Percentiles rank a stretch among this genome's conserved stretches.
Conservation (phyloP, 257 asterid genomes). For the Pogostemon cablin region DNA sequence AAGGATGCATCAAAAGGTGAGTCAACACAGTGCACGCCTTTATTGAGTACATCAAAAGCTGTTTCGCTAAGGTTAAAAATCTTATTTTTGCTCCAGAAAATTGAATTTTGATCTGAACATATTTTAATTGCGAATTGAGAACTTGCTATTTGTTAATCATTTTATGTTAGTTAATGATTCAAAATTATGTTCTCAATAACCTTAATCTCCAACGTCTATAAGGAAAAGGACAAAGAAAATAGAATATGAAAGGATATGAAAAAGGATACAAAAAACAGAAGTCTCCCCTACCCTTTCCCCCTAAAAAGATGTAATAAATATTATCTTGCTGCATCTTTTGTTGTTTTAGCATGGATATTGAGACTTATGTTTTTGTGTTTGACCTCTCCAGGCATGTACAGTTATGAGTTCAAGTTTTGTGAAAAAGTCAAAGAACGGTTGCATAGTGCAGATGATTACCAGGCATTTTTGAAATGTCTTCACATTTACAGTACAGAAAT, state of each 20-base stretch:
- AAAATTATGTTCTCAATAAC: slow-evolving; percentile 3
- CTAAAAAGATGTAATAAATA: background rate
- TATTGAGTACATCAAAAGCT: slow-evolving; percentile 22
- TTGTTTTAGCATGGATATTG: slow-evolving; percentile 23
- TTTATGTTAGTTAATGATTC: background rate
- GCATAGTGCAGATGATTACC: slow-evolving; percentile 72
- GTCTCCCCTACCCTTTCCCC: background rate
- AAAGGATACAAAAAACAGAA: background rate
- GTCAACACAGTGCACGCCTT: slow-evolving; percentile 30
- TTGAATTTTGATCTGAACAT: slow-evolving; percentile 3
- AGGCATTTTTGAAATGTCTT: slow-evolving; percentile 90
- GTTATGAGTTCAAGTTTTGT: slow-evolving; percentile 74
- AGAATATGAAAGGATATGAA: slow-evolving; percentile 1
- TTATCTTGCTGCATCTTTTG: slow-evolving; percentile 9
- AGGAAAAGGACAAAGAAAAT: slow-evolving; percentile 2
- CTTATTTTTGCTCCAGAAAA: slow-evolving; percentile 23
- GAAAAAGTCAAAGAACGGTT: slow-evolving; percentile 87
- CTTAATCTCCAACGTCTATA: background rate
- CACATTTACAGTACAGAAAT: slow-evolving; percentile 88
- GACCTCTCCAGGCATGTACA: slow-evolving; percentile 58
- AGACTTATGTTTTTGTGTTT: slow-evolving; percentile 30
- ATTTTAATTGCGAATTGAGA: slow-evolving; percentile 6
- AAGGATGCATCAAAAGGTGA: slow-evolving; percentile 83
- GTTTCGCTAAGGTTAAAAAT: slow-evolving; percentile 26
- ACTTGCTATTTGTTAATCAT: background rate